Evolutionary conservation across 257 asterid genomes (phyloP), one percentile per base, ranked within the genome.

Genomic region (Coffea eugenioides): DNA sequence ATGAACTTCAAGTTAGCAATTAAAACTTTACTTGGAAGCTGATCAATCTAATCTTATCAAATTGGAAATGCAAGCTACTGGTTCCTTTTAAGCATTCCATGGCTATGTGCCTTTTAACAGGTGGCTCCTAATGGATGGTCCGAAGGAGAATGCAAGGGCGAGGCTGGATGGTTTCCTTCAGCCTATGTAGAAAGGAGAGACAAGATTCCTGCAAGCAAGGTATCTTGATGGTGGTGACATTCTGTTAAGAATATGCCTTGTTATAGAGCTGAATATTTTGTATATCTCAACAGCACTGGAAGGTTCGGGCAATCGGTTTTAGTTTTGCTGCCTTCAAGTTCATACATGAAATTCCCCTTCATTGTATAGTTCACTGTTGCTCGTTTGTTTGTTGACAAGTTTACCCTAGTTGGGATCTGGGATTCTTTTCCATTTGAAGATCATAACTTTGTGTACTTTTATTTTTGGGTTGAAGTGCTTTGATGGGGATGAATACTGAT

Each of bases 101-200:
- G 64, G 31, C 46, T 56, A 8, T 21, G 25, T 62, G 39, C 82
- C 36, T 15, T 14, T 70, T 48, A 23, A 71, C 76, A 93, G 99
- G 97, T 86, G 56, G 84, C 91, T 79, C 83, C 89, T 10, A 89
- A 88, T 83, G 99, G 99, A 80, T 95, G 99, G 99, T 95, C 97
- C 0, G 99, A 95, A 89, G 99, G 99, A 80, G 99, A 95, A 90
- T 90, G 97, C 89, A 83, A 85, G 6, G 97, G 97, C 2, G 84
- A 87, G 74, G 91, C 95, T 3, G 99, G 99, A 51, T 95, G 99
- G 99, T 95, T 95, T 75, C 99, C 99, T 70, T 93, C 99, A 0
- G 98, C 98, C 11, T 93, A 91, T 75, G 97, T 85, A 48, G 91
- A 89, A 80, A 90, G 81, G 86, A 76, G 46, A 66, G 89, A 87